Evolutionary conservation across 257 asterid species (phyloP), one percentile per base, ranked within the genome.

Genomic region (Ajuga chamaepitys): DNA sequence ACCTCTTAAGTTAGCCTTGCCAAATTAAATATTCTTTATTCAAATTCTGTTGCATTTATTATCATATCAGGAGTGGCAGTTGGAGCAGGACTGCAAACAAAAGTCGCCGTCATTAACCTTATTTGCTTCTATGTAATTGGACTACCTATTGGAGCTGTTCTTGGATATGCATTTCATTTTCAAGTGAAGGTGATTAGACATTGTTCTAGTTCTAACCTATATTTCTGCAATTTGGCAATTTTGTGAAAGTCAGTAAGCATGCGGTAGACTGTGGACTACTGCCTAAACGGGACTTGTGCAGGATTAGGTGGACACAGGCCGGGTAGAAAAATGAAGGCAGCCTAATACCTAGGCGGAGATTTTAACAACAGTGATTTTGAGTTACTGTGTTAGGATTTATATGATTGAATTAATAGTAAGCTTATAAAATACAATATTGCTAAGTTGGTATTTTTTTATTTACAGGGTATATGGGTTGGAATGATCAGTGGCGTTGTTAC

Each of bases 381-480:
- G n/a, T n/a, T n/a, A n/a, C n/a, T n/a, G n/a, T n/a, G n/a, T n/a
- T n/a, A n/a, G n/a, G n/a, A n/a, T n/a, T n/a, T n/a, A n/a, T n/a
- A n/a, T n/a, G n/a, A n/a, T n/a, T n/a, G n/a, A n/a, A n/a, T n/a
- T n/a, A n/a, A n/a, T n/a, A n/a, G n/a, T n/a, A n/a, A n/a, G n/a
- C n/a, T n/a, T n/a, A n/a, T n/a, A n/a, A n/a, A n/a, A n/a, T n/a
- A n/a, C n/a, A n/a, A n/a, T n/a, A n/a, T n/a, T n/a, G n/a, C n/a
- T 8, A 6, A 34, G 8, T 16, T 12, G 16, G 26, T 32, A 4
- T 14, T 7, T 10, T 0, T n/a, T 11, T 2, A 16, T 65, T 53
- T 9, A 9, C 40, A 84, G 90, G 91, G 88, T 17, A 81, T 84
- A 75, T 84, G 87, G 91, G 50, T 74, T 32, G 91, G 91, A 58